A percentile compares a stretch with the other conserved stretches of the same genome.
These are phyloP conservation scores for Elsinoe ampelina DNA, from an alignment of 2,329 filamentous ascomycete species.

Conservation along the genomic window DNA sequence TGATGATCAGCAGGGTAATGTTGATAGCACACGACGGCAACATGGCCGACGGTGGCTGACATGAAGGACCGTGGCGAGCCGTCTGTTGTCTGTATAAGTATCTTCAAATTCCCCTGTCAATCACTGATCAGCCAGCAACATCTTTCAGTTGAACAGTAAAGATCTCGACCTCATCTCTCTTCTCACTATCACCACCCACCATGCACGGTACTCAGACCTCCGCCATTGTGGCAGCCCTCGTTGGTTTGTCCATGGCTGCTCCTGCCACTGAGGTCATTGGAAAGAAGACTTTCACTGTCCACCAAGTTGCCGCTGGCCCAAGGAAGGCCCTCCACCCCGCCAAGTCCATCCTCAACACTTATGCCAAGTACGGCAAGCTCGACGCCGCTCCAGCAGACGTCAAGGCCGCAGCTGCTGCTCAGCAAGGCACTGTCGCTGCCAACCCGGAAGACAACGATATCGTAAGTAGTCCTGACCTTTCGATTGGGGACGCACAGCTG, in stretches of 20 bases:
- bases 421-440: slow-evolving; percentile 32
- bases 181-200: background rate
- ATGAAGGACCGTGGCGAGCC: background rate
- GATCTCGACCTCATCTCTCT: background rate
- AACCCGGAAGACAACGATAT: slow-evolving; percentile 22
- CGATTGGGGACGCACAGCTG: too few relatives aligned
- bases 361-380: slow-evolving; percentile 16
- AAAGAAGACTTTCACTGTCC: slow-evolving; percentile 22
- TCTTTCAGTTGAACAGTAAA: background rate
- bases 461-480: background rate
- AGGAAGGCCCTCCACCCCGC: slow-evolving; percentile 7
- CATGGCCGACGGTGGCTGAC: background rate
- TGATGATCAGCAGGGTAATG: slow-evolving; percentile 4
- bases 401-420: slow-evolving; percentile 25
- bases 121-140: background rate
- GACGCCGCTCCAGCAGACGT: slow-evolving; percentile 17
- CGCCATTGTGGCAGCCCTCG: slow-evolving; percentile 24
- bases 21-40: background rate
- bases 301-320: slow-evolving; percentile 22
- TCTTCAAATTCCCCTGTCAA: background rate
- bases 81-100: slow-evolving; percentile 2
- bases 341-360: slow-evolving; percentile 22
- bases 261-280: slow-evolving; percentile 20
- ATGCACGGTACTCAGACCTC: slow-evolving; percentile 23
- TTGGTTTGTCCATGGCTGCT: slow-evolving; percentile 22